Conservation (phyloP, 495 filamentous ascomycete species). For the Umbilicaria muhlenbergii region DNA sequence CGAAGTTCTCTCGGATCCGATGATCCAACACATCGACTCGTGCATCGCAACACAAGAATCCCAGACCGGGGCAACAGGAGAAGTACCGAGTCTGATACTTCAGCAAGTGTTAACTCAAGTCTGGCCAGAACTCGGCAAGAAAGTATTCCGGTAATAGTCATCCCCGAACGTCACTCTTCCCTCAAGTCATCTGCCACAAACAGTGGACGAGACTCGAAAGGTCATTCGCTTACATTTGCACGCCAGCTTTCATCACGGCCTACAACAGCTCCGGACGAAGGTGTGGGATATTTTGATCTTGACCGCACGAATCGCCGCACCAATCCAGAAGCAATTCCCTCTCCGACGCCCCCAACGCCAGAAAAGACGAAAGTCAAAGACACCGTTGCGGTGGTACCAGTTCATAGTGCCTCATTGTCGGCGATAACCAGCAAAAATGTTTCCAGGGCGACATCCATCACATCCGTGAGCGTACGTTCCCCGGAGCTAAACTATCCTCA, state of each 20-base stretch:
- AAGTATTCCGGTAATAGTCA: conserved; percentile 54
- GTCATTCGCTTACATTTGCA: conserved; percentile 18
- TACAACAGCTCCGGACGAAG: conserved; percentile 19
- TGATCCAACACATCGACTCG: conserved; percentile 28
- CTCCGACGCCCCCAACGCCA: conserved; percentile 3
- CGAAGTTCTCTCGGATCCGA: conserved; percentile 28
- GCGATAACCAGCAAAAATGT: conserved; percentile 54
- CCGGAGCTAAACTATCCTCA: neutral
- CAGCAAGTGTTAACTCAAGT: conserved; percentile 34
- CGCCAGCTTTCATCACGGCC: conserved; percentile 11
- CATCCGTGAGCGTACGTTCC: conserved; percentile 35
- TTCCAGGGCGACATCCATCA: conserved; percentile 50
- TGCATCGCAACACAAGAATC: conserved; percentile 30
- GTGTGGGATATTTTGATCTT: conserved; percentile 20
- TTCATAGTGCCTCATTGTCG: conserved; percentile 49
- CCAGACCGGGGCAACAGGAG: conserved; percentile 31
- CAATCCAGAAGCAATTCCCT: conserved; percentile 24
- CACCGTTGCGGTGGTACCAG: conserved; percentile 27
- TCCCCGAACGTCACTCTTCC: conserved; percentile 53
- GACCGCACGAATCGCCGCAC: conserved; percentile 20
- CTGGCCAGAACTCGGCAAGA: conserved; percentile 35
- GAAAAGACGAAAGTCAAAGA: conserved; percentile 1
- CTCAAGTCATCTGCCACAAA: conserved; percentile 32
- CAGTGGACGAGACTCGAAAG: conserved; percentile 23
- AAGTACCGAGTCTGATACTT: conserved; percentile 44